These are phyloP conservation scores for Sporothrix schenckii DNA, from an alignment of 2,329 filamentous ascomycete genomes.

Conservation along the genomic window DNA sequence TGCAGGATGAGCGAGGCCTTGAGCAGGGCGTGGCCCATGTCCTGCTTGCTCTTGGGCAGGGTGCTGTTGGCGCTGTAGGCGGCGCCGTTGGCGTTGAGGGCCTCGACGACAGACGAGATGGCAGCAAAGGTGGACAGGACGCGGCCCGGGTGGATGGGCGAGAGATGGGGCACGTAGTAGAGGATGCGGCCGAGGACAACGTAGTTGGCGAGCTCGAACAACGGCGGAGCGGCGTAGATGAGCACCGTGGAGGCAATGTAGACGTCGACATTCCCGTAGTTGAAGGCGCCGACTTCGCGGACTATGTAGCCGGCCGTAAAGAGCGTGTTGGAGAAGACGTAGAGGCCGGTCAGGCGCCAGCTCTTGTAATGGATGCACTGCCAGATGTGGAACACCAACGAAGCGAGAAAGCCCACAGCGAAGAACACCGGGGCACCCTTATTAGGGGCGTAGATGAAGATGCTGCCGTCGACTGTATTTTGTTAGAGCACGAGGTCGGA, in stretches of 20 bases:
- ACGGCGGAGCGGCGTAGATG: constrained; percentile 50
- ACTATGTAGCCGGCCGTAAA: constrained; percentile 57
- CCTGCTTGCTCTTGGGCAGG: constrained; percentile 45
- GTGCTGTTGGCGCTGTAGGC: constrained; percentile 52
- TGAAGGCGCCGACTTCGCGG: constrained; percentile 52
- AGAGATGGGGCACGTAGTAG: constrained; percentile 63
- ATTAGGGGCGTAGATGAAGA: constrained; percentile 44
- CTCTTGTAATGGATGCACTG: constrained; percentile 51
- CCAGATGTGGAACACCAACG: constrained; percentile 41
- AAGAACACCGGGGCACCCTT: constrained; percentile 47
- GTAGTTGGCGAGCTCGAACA: constrained; percentile 67
- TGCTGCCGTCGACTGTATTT: constrained; percentile 37
- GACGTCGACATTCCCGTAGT: constrained; percentile 48
- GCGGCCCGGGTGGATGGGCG: constrained; percentile 54
- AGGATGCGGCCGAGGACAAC: constrained; percentile 64
- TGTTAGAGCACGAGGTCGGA: not conserved
- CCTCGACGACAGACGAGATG: constrained; percentile 54
- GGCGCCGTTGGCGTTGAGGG: constrained; percentile 54
- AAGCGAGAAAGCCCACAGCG: constrained; percentile 41
- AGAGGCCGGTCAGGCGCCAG: constrained; percentile 54
- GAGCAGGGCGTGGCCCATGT: constrained; percentile 51
- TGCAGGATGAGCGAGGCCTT: constrained; percentile 59
- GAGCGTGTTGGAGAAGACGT: constrained; percentile 51
- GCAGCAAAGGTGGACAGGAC: constrained; percentile 53
- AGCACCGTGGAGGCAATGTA: constrained; percentile 49